These are phyloP conservation scores for Fomitopsis schrenkii DNA, from an alignment of 1,284 basidiomycete species.

Conservation along the genomic window DNA sequence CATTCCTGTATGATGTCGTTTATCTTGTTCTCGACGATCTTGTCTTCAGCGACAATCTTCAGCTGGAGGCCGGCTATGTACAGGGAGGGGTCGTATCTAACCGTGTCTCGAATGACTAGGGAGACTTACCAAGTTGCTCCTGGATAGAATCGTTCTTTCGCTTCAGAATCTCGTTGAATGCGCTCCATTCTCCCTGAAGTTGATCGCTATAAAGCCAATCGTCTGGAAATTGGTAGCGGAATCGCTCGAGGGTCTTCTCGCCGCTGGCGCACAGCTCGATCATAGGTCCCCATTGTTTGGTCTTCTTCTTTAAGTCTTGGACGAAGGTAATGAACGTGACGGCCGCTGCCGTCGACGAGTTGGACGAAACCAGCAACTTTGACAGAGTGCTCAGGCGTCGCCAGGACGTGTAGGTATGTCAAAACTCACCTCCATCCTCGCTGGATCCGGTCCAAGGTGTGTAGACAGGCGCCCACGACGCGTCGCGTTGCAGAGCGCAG, in stretches of 20 bases:
- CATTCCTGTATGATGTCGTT: constrained; percentile 88
- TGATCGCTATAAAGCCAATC: constrained; percentile 99
- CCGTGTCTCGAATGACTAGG: background rate
- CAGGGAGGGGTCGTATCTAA: constrained; percentile 1
- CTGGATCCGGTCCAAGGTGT: constrained; percentile 17
- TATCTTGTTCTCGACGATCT: constrained; percentile 93
- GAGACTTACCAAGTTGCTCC: constrained; percentile 81
- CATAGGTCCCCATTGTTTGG: constrained; percentile 95
- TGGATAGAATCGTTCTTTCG: constrained; percentile 98
- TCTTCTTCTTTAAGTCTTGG: constrained; percentile 96
- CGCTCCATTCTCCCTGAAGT: constrained; percentile 96
- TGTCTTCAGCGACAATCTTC: constrained; percentile 99
- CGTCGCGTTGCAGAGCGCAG: constrained; percentile 22
- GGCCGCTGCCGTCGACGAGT: constrained; percentile 91
- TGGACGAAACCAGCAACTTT: constrained; percentile 48
- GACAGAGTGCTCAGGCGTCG: background rate
- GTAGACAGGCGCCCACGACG: constrained; percentile 17
- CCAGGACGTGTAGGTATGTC: background rate
- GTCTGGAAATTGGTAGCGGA: constrained; percentile 93
- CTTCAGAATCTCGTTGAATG: constrained; percentile 96
- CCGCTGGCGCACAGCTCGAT: constrained; percentile 92
- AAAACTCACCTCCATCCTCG: constrained; percentile 31
- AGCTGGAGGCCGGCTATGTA: constrained; percentile 85
- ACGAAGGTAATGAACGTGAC: constrained; percentile 99
- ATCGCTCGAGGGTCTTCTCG: constrained; percentile 95